Base-by-base conservation (phyloP, 2,329 filamentous ascomycete genomes). In the Metarhizium album region DNA sequence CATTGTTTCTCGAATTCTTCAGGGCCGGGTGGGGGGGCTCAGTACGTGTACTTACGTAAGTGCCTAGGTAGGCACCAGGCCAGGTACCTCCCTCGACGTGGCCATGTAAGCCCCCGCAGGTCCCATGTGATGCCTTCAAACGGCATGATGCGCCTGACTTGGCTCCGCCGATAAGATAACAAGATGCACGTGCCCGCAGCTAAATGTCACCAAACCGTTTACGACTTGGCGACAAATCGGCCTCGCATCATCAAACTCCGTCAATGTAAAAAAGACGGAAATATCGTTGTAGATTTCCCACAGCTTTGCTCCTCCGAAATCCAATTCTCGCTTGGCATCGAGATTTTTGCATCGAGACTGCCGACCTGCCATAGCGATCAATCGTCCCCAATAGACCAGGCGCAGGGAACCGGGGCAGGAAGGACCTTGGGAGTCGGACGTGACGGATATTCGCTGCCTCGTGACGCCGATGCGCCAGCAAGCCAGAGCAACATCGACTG, bases 391-490 rank as follows among this genome's bases (percentile, higher is more conserved):
- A 43, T 11, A n/a, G 20, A 43, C 22, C 11, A 23, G 18, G 22
- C 22, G 16, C 40, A 14, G 22, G 40, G 24, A 43, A 8, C 40
- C n/a, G 20, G 14, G 14, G 33, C 20, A 14, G 7, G 16, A 8
- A 6, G 5, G 38, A 42, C 38, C n/a, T 42, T 42, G 38, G 38
- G 9, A 18, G 8, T 11, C 8, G 18, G 18, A 11, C 9, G 40
- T 43, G 20, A 24, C 40, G 22, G 40, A 24, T 14, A 24, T 23
- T 42, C 43, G 24, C 35, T 48, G 31, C 42, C 47, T 33, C 49
- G 52, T 52, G 20, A 56, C 55, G 54, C 45, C 52, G 46, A 53
- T 53, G 49, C 48, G 42, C 37, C 53, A 23, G 37, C 48, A 46
- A 53, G 42, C 46, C 50, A 37, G 46, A 47, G 42, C 46, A 42